Conservation (phyloP, 2,329 filamentous ascomycete species). For the Trichophyton equinum region DNA sequence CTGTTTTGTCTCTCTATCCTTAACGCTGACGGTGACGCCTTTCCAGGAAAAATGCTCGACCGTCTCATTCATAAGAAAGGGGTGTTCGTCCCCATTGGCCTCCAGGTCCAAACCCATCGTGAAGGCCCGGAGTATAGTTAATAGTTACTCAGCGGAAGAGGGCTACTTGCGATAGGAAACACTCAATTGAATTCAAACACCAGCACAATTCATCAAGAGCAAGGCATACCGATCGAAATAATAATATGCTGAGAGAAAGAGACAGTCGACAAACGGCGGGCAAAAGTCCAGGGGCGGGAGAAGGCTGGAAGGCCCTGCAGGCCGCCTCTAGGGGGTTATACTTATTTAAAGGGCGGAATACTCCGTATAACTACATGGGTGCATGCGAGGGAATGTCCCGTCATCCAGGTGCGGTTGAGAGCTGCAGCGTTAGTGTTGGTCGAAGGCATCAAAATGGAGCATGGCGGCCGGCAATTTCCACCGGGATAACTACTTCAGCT, state of each 20-base stretch:
- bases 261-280: not conserved
- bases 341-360: not conserved
- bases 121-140: not conserved
- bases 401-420: not conserved
- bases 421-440: not conserved
- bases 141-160: not conserved
- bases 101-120: slow-evolving; percentile 19
- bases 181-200: not conserved
- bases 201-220: not conserved
- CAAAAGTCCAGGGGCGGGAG: not conserved
- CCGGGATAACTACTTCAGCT: not conserved
- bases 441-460: not conserved
- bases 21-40: slow-evolving; percentile 56
- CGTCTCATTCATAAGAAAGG: slow-evolving; percentile 42
- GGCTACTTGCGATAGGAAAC: not conserved
- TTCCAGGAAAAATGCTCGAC: slow-evolving; percentile 56
- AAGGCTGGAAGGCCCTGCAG: not conserved
- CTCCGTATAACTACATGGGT: not conserved
- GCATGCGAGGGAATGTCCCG: not conserved
- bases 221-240: not conserved
- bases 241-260: not conserved
- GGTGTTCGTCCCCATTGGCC: slow-evolving; percentile 16
- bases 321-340: not conserved
- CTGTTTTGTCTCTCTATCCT: slow-evolving; percentile 54
- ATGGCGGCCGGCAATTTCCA: not conserved